A percentile compares a stretch with the other conserved stretches of the same genome.
phyloP scores from a whole-genome alignment of 176 grass and related monocot genomes.

The Musa acuminata region DNA sequence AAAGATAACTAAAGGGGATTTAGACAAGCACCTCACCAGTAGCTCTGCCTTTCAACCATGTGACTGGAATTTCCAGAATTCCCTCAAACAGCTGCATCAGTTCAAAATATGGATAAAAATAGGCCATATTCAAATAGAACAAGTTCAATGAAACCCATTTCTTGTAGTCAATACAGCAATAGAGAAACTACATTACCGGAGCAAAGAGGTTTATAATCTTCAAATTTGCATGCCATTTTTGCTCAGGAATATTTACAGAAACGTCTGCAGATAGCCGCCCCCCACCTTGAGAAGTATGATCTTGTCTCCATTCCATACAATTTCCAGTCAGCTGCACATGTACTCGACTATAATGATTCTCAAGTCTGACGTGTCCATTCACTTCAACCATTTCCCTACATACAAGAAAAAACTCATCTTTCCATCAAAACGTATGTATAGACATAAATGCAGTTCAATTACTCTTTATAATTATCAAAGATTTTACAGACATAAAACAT shows the following conservation, averaged over 20 bases:
- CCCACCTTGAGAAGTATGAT: slow-evolving; percentile 80
- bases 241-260: slow-evolving; percentile 83
- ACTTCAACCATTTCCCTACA: slow-evolving; percentile 83
- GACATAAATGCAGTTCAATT: not conserved
- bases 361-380: slow-evolving; percentile 61
- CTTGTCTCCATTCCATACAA: slow-evolving; percentile 93
- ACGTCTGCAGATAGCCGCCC: slow-evolving; percentile 85
- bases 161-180: slow-evolving; percentile 5
- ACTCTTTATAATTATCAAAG: no score
- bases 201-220: slow-evolving; percentile 68
- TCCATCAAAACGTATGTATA: slow-evolving; percentile 4
- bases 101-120: not conserved
- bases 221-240: slow-evolving; percentile 97
- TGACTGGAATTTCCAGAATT: slow-evolving; percentile 77
- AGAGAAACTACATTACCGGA: slow-evolving; percentile 50
- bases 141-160: slow-evolving; percentile 3
- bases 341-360: slow-evolving; percentile 66
- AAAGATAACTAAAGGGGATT: slow-evolving; percentile 2
- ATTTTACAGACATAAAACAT: not conserved
- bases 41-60: slow-evolving; percentile 83
- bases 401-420: slow-evolving; percentile 11
- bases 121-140: not conserved
- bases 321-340: slow-evolving; percentile 69
- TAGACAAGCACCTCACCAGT: slow-evolving; percentile 92
- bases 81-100: slow-evolving; percentile 73